Base-by-base conservation (phyloP, 164 flowering plant genomes). In the Amborella trichopoda region DNA sequence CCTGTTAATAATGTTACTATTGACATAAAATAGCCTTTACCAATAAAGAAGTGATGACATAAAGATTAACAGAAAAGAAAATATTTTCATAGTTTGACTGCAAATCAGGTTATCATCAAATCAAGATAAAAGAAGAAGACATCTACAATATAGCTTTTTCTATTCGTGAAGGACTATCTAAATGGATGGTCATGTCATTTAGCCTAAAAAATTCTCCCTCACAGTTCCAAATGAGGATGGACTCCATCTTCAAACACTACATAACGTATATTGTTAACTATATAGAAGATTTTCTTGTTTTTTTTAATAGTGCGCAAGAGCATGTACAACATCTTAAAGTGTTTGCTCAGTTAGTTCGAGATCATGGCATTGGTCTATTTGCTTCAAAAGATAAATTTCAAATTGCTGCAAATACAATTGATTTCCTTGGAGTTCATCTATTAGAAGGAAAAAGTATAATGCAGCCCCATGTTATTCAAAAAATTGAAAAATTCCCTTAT, bases 311-410 rank as follows among this genome's bases (percentile, higher is more conserved):
- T 0, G 34, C 14, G 1, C 11, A 30, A 30, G 34, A 30, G 14
- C 1, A 30, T 30, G 11, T 30, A 14, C 1, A 30, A 14, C 34
- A 30, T 14, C 34, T 30, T 14, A 30, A 30, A 14, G 14, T 30
- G 11, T 30, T 30, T 1, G 34, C 34, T 30, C 11, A 30, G 34
- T 8, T 30, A 30, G 9, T 9, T 14, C 0, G 9, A 9, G 14
- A 30, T 8, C 34, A 30, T 30, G 34, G 14, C 34, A 30, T 1
- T 14, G 1, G 34, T 8, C 14, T 30, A 30, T 30, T 3, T 26
- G 37, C 28, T 21, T 40, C 20, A 40, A 3, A 45, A 23, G 48
- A 45, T 10, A 25, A 45, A 45, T 45, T 45, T 26, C 48, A 45
- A 16, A 26, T 13, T 13, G 48, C 30, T 3, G 18, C 16, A 25